These are phyloP conservation scores for Teratosphaeria viscida DNA, from an alignment of 2,329 filamentous ascomycete species.

Conservation along the genomic window DNA sequence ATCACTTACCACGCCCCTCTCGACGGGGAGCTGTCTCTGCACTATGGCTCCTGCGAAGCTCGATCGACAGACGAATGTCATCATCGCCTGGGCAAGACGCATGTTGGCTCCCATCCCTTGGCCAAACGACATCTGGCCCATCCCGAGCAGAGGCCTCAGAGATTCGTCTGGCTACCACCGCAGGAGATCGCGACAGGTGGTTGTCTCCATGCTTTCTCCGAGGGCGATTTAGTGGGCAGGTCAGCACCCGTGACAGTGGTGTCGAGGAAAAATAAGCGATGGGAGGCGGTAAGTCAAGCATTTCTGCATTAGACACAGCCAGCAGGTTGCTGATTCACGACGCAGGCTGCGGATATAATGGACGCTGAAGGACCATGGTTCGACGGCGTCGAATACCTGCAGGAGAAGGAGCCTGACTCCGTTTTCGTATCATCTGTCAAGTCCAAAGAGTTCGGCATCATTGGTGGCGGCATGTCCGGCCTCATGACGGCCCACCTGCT, in stretches of 20 bases:
- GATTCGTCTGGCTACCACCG: conserved; percentile 40
- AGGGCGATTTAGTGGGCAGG: conserved; percentile 29
- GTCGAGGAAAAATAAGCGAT: conserved; percentile 25
- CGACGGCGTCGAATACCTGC: conserved; percentile 50
- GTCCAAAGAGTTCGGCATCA: conserved; percentile 49
- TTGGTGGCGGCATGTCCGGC: conserved; percentile 56
- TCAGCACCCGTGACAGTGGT: conserved; percentile 31
- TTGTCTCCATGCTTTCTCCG: conserved; percentile 38
- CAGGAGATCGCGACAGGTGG: conserved; percentile 19
- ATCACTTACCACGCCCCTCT: conserved; percentile 33
- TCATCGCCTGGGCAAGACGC: conserved; percentile 34
- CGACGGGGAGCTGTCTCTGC: conserved; percentile 34
- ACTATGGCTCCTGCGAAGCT: conserved; percentile 38
- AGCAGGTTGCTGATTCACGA: neutral
- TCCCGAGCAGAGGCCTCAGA: conserved; percentile 28
- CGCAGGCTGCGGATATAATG: conserved; percentile 36
- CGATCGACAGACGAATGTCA: conserved; percentile 27
- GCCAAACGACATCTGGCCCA: conserved; percentile 18
- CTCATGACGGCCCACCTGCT: conserved; percentile 47
- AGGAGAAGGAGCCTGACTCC: conserved; percentile 43
- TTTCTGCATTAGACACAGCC: neutral
- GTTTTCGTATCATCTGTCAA: conserved; percentile 47
- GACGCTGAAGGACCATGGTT: conserved; percentile 54
- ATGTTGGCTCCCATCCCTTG: conserved; percentile 25
- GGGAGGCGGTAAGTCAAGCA: conserved; percentile 20